Conservation (phyloP, 1,284 basidiomycete species). For the Ustilago trichophora region DNA sequence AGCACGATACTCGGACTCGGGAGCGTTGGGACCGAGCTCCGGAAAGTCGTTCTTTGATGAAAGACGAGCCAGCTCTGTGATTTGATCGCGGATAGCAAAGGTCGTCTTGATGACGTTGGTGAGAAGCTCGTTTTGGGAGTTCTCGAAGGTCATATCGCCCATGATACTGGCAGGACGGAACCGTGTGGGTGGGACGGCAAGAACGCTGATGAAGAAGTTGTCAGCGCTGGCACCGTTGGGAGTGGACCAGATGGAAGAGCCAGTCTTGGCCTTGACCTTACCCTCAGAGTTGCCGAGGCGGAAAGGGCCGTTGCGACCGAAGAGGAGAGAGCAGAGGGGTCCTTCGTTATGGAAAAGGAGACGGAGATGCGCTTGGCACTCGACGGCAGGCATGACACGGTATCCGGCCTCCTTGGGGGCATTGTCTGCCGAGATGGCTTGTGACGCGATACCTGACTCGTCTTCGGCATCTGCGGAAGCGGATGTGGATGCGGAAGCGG, state of each 20-base stretch:
- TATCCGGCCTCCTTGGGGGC: slow-evolving; percentile 54
- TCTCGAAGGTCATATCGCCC: slow-evolving; percentile 93
- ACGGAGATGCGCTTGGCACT: slow-evolving; percentile 91
- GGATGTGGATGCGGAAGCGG: slow-evolving; percentile 19
- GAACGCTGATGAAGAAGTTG: slow-evolving; percentile 95
- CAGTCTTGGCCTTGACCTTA: slow-evolving; percentile 32
- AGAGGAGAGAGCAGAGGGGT: slow-evolving; percentile 84
- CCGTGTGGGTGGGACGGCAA: slow-evolving; percentile 91
- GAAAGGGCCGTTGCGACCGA: slow-evolving; percentile 89
- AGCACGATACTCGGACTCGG: slow-evolving; percentile 69
- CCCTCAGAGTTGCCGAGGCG: slow-evolving; percentile 55
- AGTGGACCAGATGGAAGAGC: slow-evolving; percentile 30
- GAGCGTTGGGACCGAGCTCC: slow-evolving; percentile 54
- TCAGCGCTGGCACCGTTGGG: slow-evolving; percentile 77
- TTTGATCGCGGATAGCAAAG: slow-evolving; percentile 69
- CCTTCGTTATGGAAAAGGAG: slow-evolving; percentile 85
- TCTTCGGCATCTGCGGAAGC: slow-evolving; percentile 18
- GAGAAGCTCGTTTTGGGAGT: slow-evolving; percentile 95
- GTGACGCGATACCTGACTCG: slow-evolving; percentile 24
- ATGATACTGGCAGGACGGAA: slow-evolving; percentile 93
- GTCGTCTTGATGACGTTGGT: slow-evolving; percentile 83
- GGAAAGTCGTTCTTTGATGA: slow-evolving; percentile 72
- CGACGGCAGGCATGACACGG: slow-evolving; percentile 86
- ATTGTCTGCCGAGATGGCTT: slow-evolving; percentile 47
- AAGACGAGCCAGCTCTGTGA: slow-evolving; percentile 74